Conservation (phyloP, 208 protist genomes). For the Endotrypanum monterogeii region DNA sequence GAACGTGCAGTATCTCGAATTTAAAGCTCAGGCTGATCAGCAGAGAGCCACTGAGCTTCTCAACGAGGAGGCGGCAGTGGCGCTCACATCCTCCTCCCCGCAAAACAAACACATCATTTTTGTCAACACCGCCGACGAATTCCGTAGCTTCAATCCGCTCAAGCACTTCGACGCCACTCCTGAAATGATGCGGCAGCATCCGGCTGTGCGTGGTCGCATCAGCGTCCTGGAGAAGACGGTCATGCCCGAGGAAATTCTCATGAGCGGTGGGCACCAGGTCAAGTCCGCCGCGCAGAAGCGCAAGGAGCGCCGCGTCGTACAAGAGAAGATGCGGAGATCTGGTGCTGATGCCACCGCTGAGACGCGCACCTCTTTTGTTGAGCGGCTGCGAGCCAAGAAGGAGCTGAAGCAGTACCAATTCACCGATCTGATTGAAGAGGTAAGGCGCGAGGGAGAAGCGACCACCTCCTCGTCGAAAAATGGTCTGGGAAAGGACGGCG, state of each 20-base stretch:
- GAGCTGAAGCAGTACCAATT: conserved; percentile 72
- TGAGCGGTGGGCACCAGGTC: conserved; percentile 59
- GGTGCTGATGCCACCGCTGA: conserved; percentile 30
- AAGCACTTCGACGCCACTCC: conserved; percentile 82
- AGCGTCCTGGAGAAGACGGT: conserved; percentile 80
- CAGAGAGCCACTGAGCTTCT: conserved; percentile 74
- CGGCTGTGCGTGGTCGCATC: conserved; percentile 70
- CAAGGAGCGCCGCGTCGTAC: conserved; percentile 69
- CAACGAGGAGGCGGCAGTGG: conserved; percentile 66
- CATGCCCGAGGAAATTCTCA: conserved; percentile 80
- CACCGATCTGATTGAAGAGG: conserved; percentile 46
- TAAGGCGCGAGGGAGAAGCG: conserved; percentile 3
- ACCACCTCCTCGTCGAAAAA: conserved; percentile 19
- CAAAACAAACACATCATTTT: conserved; percentile 88
- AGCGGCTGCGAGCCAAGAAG: conserved; percentile 49
- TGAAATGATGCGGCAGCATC: conserved; percentile 88
- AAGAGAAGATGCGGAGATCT: conserved; percentile 54
- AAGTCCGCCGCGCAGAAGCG: conserved; percentile 74
- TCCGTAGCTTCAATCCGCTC: conserved; percentile 70
- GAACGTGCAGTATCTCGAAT: conserved; percentile 87
- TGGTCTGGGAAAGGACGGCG: not conserved
- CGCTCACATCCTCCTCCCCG: conserved; percentile 64
- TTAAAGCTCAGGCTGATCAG: conserved; percentile 71
- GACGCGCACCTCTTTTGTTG: conserved; percentile 42
- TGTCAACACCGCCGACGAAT: conserved; percentile 82